phyloP scores from a whole-genome alignment of 495 filamentous ascomycete genomes.

The Trichoderma erinaceum region DNA sequence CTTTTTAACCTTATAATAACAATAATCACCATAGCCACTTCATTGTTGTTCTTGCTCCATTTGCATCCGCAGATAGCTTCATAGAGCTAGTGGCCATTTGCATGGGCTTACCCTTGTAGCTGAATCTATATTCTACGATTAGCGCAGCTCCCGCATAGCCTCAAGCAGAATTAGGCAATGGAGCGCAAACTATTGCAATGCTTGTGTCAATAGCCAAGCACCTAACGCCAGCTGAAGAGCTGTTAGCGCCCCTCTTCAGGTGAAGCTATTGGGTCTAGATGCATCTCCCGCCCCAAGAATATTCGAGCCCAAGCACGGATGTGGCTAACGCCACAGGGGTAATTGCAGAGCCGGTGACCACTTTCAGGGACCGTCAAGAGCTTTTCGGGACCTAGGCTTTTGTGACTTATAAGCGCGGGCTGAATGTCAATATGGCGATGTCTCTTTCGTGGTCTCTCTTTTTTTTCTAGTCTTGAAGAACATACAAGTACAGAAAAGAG shows the following conservation, averaged over 20 bases:
- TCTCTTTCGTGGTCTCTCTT: not conserved
- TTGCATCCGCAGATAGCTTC: not conserved
- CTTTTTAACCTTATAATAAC: not conserved
- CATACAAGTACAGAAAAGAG: not conserved
- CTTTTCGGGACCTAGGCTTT: not conserved
- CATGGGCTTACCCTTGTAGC: not conserved
- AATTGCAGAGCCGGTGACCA: not conserved
- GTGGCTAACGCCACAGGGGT: constrained; percentile 3
- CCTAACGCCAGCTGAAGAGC: not conserved
- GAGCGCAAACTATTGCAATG: not conserved
- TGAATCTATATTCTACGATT: not conserved
- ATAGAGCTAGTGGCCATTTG: not conserved
- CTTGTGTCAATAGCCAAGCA: not conserved
- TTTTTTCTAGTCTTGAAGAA: not conserved
- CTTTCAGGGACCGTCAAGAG: not conserved
- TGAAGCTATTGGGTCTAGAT: not conserved
- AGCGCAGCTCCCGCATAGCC: not conserved
- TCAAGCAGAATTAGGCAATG: not conserved
- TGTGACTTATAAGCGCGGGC: not conserved
- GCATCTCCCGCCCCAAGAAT: not conserved
- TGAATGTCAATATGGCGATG: not conserved
- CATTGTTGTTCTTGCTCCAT: not conserved
- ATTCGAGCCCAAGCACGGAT: not conserved
- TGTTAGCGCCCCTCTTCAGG: not conserved
- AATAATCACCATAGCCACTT: not conserved